A percentile compares a stretch with the other conserved stretches of the same genome.
Evolutionary conservation across 1,139 yeast species (phyloP).

Genomic region (Candida sp.): DNA sequence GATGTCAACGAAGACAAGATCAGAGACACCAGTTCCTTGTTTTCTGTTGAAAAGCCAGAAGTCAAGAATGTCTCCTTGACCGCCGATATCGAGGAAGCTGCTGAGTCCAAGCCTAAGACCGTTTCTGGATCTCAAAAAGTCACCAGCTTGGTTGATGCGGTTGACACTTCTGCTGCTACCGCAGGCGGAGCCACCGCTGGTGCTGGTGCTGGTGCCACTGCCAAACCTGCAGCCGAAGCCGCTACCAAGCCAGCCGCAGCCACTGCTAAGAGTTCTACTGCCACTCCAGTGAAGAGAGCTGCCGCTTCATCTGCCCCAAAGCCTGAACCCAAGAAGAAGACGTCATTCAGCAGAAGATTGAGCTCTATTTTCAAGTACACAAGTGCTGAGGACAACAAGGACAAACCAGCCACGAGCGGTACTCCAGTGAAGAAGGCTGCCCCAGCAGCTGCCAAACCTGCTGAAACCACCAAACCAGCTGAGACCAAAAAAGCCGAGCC

Average conservation of each 20-base stretch:
- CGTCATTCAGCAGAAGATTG: slow-evolving; percentile 15
- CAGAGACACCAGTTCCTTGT: slow-evolving; percentile 45
- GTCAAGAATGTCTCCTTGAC: slow-evolving; percentile 19
- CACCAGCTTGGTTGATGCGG: slow-evolving; percentile 5
- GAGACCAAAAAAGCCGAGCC: neutral
- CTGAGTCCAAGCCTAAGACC: neutral
- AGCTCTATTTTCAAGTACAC: slow-evolving; percentile 15
- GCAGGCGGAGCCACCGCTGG: neutral
- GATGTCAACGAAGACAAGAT: slow-evolving; percentile 46
- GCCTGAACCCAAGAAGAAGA: slow-evolving; percentile 11
- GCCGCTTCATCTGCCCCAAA: slow-evolving; percentile 10
- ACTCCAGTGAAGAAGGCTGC: slow-evolving; percentile 15
- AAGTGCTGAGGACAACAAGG: slow-evolving; percentile 4
- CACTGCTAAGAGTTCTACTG: neutral
- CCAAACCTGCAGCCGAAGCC: neutral
- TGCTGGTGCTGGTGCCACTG: slow-evolving; percentile 4
- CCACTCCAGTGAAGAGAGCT: slow-evolving; percentile 3
- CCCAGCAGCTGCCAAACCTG: neutral
- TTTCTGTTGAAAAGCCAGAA: slow-evolving; percentile 32
- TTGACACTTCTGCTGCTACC: slow-evolving; percentile 6
- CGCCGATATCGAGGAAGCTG: slow-evolving; percentile 13
- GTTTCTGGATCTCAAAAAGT: neutral
- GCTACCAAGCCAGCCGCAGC: slow-evolving; percentile 3
- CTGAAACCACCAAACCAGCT: neutral
- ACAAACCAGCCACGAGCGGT: slow-evolving; percentile 5